Percentiles rank a stretch among this genome's conserved stretches.
Conservation (phyloP, 345 rosid species). For the Turritis glabra region DNA sequence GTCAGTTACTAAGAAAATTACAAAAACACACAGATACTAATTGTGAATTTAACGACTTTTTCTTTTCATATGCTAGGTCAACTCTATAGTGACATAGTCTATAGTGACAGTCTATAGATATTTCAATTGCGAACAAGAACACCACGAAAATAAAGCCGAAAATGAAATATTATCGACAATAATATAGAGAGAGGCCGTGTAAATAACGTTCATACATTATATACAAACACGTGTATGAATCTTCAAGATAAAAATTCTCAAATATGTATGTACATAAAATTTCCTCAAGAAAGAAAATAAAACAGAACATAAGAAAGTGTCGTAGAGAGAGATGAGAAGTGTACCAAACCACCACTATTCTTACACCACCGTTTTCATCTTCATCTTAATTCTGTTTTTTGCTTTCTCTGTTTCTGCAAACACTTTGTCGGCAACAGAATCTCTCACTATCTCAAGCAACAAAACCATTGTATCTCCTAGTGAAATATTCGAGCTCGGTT, state of each 20-base stretch:
- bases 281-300: background rate
- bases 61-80: background rate
- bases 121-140: background rate
- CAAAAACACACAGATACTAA: background rate
- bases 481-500: constrained; percentile 59
- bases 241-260: background rate
- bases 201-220: background rate
- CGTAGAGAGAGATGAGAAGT: constrained; percentile 25
- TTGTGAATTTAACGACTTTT: background rate
- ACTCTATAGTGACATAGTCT: background rate
- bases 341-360: constrained; percentile 9
- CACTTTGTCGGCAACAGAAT: constrained; percentile 38
- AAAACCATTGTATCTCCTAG: constrained; percentile 57
- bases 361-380: too few relatives aligned
- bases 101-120: too few relatives aligned
- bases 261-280: background rate
- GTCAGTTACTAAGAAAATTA: background rate
- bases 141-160: too few relatives aligned
- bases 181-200: background rate
- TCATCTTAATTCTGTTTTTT: constrained; percentile 37
- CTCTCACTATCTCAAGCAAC: constrained; percentile 38
- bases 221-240: too few relatives aligned
- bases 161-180: background rate
- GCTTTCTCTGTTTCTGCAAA: constrained; percentile 37
- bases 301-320: background rate